phyloP scores from a whole-genome alignment of 2,329 filamentous ascomycete species.

The Alternaria longipes region DNA sequence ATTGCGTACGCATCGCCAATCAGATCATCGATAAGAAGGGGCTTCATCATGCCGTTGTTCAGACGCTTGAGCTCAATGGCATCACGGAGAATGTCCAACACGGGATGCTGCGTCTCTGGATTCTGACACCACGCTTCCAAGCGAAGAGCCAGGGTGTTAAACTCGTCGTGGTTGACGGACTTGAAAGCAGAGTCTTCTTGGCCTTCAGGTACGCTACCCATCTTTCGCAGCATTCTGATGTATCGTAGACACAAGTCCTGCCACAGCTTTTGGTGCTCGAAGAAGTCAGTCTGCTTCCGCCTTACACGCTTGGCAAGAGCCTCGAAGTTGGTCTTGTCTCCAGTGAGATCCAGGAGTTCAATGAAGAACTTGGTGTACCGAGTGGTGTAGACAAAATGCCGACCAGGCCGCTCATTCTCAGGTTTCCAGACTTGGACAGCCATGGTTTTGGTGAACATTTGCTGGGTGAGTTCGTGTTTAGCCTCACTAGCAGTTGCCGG shows the following conservation, averaged over 20 bases:
- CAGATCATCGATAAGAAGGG: slow-evolving; percentile 87
- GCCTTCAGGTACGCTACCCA: slow-evolving; percentile 66
- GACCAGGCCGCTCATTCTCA: slow-evolving; percentile 81
- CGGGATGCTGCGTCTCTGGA: slow-evolving; percentile 57
- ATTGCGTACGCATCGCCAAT: slow-evolving; percentile 88
- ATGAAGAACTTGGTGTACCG: slow-evolving; percentile 87
- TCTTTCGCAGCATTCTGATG: slow-evolving; percentile 66
- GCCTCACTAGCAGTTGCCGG: slow-evolving; percentile 66
- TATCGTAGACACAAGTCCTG: slow-evolving; percentile 68
- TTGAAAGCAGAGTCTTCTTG: slow-evolving; percentile 73
- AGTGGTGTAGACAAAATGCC: slow-evolving; percentile 91
- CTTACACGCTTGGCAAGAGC: slow-evolving; percentile 80
- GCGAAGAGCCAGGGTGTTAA: slow-evolving; percentile 65
- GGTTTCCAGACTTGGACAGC: slow-evolving; percentile 95
- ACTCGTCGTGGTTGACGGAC: slow-evolving; percentile 71
- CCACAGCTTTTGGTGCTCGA: slow-evolving; percentile 70
- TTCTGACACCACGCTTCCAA: slow-evolving; percentile 68
- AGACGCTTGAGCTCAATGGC: slow-evolving; percentile 77
- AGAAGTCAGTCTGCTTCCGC: slow-evolving; percentile 80
- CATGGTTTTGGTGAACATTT: slow-evolving; percentile 95
- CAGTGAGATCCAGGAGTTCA: slow-evolving; percentile 74
- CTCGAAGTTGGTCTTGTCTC: slow-evolving; percentile 80
- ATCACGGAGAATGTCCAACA: slow-evolving; percentile 71
- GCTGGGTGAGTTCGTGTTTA: slow-evolving; percentile 80
- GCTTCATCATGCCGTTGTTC: slow-evolving; percentile 88